Percentiles rank a stretch among this genome's conserved stretches.
phyloP scores from a whole-genome alignment of 2,329 filamentous ascomycete species.

The Phaeoacremonium minimum region DNA sequence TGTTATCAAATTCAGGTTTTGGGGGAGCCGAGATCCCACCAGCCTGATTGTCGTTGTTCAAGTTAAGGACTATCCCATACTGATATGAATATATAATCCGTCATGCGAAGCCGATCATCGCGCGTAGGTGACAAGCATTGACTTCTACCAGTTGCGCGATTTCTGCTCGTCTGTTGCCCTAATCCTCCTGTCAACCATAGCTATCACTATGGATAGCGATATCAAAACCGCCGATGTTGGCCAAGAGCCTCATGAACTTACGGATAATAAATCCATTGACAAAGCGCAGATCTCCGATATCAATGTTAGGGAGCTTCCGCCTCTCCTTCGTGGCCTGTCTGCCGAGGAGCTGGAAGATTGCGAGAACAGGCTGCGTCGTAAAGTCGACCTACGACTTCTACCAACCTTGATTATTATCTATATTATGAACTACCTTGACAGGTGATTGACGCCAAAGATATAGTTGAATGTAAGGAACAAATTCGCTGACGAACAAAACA shows the following conservation, averaged over 20 bases:
- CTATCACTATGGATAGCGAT: background rate
- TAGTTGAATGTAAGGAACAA: too few relatives aligned
- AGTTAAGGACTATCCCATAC: too few relatives aligned
- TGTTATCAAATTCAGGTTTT: too few relatives aligned
- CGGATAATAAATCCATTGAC: background rate
- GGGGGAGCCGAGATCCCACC: too few relatives aligned
- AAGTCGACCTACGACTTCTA: constrained; percentile 46
- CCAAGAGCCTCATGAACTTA: background rate
- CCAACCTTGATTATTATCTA: constrained; percentile 52
- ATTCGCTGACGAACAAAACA: constrained; percentile 10
- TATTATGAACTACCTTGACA: constrained; percentile 51
- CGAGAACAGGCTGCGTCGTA: constrained; percentile 36
- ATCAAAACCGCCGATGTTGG: background rate
- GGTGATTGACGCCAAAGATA: too few relatives aligned
- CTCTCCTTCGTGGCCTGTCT: background rate
- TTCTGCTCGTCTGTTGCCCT: too few relatives aligned
- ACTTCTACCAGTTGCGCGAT: too few relatives aligned
- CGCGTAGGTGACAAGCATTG: too few relatives aligned
- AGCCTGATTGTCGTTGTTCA: too few relatives aligned
- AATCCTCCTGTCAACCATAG: too few relatives aligned
- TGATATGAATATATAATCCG: too few relatives aligned
- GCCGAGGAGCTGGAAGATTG: background rate
- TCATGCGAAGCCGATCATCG: too few relatives aligned
- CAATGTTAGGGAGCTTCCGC: background rate
- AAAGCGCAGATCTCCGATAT: background rate